A percentile compares a stretch with the other conserved stretches of the same genome.
Evolutionary conservation across 768 basidiomycete species (phyloP).

Genomic region (Hortiboletus flavorubellus): DNA sequence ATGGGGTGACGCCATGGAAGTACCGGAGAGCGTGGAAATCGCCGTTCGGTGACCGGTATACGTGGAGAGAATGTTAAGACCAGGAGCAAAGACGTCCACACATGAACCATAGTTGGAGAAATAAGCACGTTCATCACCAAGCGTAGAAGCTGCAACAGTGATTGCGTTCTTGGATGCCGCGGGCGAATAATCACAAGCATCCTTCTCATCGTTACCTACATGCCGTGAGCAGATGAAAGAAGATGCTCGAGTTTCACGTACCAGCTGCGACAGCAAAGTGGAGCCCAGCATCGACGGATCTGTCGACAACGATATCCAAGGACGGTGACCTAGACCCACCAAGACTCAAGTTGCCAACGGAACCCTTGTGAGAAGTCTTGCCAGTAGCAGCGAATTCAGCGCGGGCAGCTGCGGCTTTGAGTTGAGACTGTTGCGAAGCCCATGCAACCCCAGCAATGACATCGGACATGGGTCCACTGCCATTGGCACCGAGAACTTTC

Average conservation of each 20-base stretch:
- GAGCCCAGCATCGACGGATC: conserved; percentile 77
- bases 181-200: conserved; percentile 92
- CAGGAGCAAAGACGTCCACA: conserved; percentile 92
- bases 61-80: conserved; percentile 87
- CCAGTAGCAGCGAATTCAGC: conserved; percentile 70
- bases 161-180: conserved; percentile 86
- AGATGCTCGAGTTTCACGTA: conserved; percentile 32
- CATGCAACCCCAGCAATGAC: conserved; percentile 86
- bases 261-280: conserved; percentile 98
- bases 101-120: conserved; percentile 92
- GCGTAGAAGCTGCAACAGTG: conserved; percentile 90
- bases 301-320: conserved; percentile 82
- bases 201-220: conserved; percentile 74
- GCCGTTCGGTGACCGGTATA: conserved; percentile 64
- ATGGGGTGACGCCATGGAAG: conserved; percentile 95
- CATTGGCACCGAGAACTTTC: conserved; percentile 92
- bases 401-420: conserved; percentile 57
- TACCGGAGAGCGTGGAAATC: conserved; percentile 80
- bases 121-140: conserved; percentile 78
- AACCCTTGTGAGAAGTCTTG: conserved; percentile 85
- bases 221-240: background rate
- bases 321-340: conserved; percentile 91
- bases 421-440: conserved; percentile 55
- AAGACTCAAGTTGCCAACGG: conserved; percentile 96
- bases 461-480: conserved; percentile 92